These are phyloP conservation scores for Rutstroemia sp. DNA, from an alignment of 2,329 filamentous ascomycete species.

Conservation along the genomic window DNA sequence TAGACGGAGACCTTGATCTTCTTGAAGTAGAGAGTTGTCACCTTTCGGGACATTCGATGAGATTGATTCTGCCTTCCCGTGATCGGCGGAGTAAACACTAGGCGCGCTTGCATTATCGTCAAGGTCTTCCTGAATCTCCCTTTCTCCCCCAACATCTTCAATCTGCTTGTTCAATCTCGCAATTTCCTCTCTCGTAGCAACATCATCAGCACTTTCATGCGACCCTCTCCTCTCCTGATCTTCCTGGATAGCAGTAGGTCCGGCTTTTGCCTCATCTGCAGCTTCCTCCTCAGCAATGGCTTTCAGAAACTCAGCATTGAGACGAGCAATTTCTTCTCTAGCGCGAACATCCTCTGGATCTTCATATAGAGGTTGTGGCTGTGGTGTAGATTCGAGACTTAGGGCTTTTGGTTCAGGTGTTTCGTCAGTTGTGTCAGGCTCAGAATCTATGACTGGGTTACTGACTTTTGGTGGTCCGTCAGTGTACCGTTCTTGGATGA, in stretches of 20 bases:
- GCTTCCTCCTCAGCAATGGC: constrained; percentile 7
- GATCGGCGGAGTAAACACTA: no score
- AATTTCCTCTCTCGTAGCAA: neutral
- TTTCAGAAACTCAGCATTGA: constrained; percentile 23
- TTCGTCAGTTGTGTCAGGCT: neutral
- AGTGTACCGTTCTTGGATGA: no score
- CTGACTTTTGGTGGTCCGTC: no score
- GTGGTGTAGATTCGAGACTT: neutral
- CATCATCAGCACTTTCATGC: neutral
- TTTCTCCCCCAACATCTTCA: neutral
- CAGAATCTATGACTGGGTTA: neutral
- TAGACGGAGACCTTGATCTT: no score
- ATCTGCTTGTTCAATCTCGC: neutral
- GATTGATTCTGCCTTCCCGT: no score
- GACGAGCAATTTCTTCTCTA: constrained; percentile 20
- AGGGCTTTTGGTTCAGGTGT: neutral
- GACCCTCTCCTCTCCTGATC: neutral
- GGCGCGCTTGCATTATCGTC: no score
- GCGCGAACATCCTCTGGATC: constrained; percentile 22
- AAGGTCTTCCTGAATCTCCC: no score
- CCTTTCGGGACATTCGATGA: no score
- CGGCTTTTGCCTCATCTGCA: neutral
- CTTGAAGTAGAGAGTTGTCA: no score
- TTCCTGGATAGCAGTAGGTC: neutral
- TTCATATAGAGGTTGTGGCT: neutral